phyloP scores from a whole-genome alignment of 2,329 filamentous ascomycete genomes.

The Thermochaetoides dissita region DNA sequence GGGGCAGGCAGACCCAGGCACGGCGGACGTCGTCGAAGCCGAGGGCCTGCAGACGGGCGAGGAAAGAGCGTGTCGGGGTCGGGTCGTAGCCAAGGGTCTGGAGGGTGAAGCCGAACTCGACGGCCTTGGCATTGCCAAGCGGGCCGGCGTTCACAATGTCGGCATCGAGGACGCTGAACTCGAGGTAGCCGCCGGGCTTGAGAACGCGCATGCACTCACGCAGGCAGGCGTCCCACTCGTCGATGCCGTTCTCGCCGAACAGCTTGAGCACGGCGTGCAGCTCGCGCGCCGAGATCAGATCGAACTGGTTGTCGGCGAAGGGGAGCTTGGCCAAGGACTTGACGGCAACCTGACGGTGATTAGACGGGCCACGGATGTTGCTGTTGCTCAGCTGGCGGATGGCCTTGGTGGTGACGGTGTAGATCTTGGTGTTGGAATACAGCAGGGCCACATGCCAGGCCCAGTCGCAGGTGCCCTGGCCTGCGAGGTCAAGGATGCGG shows the following conservation, averaged over 20 bases:
- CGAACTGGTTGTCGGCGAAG: slow-evolving; percentile 75
- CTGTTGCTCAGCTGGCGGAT: slow-evolving; percentile 57
- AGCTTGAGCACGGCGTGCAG: slow-evolving; percentile 75
- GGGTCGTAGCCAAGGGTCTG: slow-evolving; percentile 85
- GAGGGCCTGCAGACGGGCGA: slow-evolving; percentile 56
- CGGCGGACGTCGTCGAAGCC: slow-evolving; percentile 73
- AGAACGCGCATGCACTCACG: slow-evolving; percentile 79
- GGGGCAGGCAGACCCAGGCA: slow-evolving; percentile 78
- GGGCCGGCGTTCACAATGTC: slow-evolving; percentile 78
- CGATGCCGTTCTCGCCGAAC: slow-evolving; percentile 49
- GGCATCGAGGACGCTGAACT: slow-evolving; percentile 80
- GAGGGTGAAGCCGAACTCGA: slow-evolving; percentile 85
- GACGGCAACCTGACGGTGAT: slow-evolving; percentile 74
- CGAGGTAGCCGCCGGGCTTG: slow-evolving; percentile 84
- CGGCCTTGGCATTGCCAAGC: slow-evolving; percentile 64
- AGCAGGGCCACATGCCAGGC: slow-evolving; percentile 84
- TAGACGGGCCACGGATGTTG: slow-evolving; percentile 68
- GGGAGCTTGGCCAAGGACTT: slow-evolving; percentile 66
- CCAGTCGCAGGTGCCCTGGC: slow-evolving; percentile 79
- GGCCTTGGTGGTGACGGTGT: slow-evolving; percentile 68
- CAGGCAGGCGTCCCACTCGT: slow-evolving; percentile 81
- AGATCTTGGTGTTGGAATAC: slow-evolving; percentile 73
- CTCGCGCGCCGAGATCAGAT: slow-evolving; percentile 78
- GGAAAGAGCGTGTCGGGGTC: slow-evolving; percentile 65
- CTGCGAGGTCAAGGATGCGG: slow-evolving; percentile 73